Base-by-base conservation (phyloP, 345 rosid species). In the Bruguiera parviflora region DNA sequence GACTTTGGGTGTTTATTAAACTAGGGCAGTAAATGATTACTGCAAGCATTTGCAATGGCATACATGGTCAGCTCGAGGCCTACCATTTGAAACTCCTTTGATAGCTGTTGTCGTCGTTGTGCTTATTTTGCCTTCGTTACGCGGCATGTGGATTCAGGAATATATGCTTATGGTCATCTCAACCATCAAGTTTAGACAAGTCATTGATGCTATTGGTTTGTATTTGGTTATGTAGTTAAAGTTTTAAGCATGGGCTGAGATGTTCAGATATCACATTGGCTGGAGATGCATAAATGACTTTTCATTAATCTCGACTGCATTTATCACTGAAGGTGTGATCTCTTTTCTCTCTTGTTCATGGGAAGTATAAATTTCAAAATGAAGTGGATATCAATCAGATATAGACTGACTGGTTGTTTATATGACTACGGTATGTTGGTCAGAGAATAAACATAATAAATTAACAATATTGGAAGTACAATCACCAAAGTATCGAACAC, bases 391-490 rank as follows among this genome's bases (percentile, higher is more conserved):
- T 32, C 49, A 22, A 51, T 46, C 31, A 47, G 63, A 22, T 33
- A 57, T 29, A 20, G 25, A 39, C 61, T 20, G 20, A 10, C 28
- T 47, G 4, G 52, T 65, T 24, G 27, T 21, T 53, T 20, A 5
- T 53, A 6, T 64, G 27, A 15, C 28, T 21, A 33, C 55, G 55
- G 57, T 24, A 43, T 29, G 53, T 18, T 55, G 39, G 56, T 20
- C 22, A 60, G 31, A 21, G 1, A 47, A 31, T n/a, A 62, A 29
- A 13, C 62, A 49, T 35, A 16, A 20, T 37, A 25, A 64, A 31
- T 64, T 58, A 58, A 69, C 25, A 67, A 31, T 39, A 47, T 57
- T 53, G 13, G 60, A 56, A 61, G 43, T n/a, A 25, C 39, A 53
- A 47, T 32, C 25, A n/a, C 47, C 29, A 60, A 64, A 9, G 52